Evolutionary conservation across 345 rosid species (phyloP), one percentile per base, ranked within the genome.

Genomic region (Carallia brachiata): DNA sequence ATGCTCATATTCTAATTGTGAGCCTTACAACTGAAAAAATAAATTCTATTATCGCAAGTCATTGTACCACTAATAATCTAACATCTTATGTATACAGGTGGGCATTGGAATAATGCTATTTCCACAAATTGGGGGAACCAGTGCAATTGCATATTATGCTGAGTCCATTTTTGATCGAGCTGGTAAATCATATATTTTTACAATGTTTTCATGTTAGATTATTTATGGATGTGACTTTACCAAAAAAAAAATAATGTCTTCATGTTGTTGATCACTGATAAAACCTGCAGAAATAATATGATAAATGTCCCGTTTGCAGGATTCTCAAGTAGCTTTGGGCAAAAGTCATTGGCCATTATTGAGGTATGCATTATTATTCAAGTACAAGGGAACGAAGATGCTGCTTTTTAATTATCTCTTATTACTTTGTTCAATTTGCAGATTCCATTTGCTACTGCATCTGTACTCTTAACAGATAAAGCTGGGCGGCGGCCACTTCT

Each of bases 91-190:
- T 23, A 40, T 52, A 57, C 69, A 87, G 90, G 77, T 79, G 53
- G 95, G 90, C 63, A 59, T 85, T 59, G 90, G 90, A 13, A 7
- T 88, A 57, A 86, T 79, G 86, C 1, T 81, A 17, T 40, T 83
- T 53, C 86, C 77, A 66, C 86, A 84, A 74, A 63, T 85, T 39
- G 78, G 77, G 28, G 91, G 91, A 56, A 31, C 66, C 23, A 66
- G 48, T 39, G 88, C 75, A 19, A 32, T 89, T 59, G 62, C 81
- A 16, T 85, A 50, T 70, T 89, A 85, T 55, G 70, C 87, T 31
- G 77, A 82, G 68, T 70, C 82, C 34, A 78, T 85, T 30, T 84
- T 89, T 74, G 85, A 79, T 56, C 59, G 71, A 64, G 79, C 86
- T 50, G 85, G 91, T 85, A 69, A 69, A 54, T 28, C 65, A 3